phyloP scores from a whole-genome alignment of 225 moss, liverwort and hornwort genomes.

The Sphagnum contortum region DNA sequence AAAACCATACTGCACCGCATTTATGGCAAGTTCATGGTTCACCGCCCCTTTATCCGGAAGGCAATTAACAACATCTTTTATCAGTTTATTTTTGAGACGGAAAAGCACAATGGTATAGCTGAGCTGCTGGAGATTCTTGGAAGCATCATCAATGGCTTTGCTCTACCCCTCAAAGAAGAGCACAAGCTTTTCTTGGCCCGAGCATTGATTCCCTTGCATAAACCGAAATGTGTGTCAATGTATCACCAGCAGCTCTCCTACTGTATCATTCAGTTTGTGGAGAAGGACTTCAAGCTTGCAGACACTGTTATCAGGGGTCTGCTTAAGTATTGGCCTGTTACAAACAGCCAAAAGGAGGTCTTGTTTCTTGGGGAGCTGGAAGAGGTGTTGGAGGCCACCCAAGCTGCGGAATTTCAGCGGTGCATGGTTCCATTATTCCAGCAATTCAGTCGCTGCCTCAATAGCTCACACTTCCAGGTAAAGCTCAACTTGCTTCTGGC shows the following conservation, averaged over 20 bases:
- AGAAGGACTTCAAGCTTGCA: constrained; percentile 48
- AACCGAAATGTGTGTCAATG: constrained; percentile 50
- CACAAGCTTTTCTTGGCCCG: constrained; percentile 54
- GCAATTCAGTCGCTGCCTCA: constrained; percentile 89
- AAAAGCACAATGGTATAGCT: constrained; percentile 54
- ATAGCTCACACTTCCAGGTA: constrained; percentile 98
- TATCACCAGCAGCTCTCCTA: constrained; percentile 64
- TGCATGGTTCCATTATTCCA: constrained; percentile 91
- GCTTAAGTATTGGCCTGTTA: constrained; percentile 52
- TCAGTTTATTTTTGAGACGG: constrained; percentile 58
- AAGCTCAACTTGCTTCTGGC: background rate
- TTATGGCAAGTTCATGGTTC: constrained; percentile 55
- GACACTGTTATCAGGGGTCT: constrained; percentile 50
- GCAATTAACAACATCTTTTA: constrained; percentile 59
- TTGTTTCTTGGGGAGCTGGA: constrained; percentile 91
- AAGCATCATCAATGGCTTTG: constrained; percentile 58
- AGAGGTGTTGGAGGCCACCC: constrained; percentile 95
- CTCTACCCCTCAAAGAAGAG: constrained; percentile 55
- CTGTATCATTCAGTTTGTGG: constrained; percentile 50
- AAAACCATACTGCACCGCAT: constrained; percentile 53
- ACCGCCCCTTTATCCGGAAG: constrained; percentile 53
- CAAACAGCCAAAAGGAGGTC: constrained; percentile 54
- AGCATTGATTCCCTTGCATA: constrained; percentile 53
- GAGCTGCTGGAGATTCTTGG: constrained; percentile 55
- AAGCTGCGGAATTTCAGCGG: constrained; percentile 92